Percentiles rank a stretch among this genome's conserved stretches.
Conservation (phyloP, 495 filamentous ascomycete genomes). For the Polyplosphaeria fusca region DNA sequence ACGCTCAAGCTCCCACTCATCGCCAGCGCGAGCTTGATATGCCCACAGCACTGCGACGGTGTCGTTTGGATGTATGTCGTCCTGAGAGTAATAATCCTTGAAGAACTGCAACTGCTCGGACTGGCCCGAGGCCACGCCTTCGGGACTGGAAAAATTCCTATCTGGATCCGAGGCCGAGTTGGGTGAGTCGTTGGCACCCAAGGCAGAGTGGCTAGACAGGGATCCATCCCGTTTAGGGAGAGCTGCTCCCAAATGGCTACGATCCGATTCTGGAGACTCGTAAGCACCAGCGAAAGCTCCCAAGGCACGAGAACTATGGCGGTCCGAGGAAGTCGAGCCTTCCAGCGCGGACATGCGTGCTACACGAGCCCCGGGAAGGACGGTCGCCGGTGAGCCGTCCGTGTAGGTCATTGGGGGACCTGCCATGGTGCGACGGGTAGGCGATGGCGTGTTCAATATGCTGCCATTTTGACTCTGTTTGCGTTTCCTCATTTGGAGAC, state of each 20-base stretch:
- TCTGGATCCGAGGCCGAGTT: conserved; percentile 57
- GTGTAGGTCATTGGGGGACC: conserved; percentile 38
- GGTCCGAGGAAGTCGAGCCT: conserved; percentile 39
- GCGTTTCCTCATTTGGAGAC: conserved; percentile 51
- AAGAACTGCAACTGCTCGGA: conserved; percentile 93
- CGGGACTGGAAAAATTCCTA: conserved; percentile 76
- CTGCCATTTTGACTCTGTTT: conserved; percentile 59
- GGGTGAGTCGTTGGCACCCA: conserved; percentile 71
- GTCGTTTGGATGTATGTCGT: conserved; percentile 90
- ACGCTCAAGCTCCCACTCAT: conserved; percentile 90
- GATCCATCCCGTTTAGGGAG: conserved; percentile 80
- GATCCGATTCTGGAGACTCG: conserved; percentile 73
- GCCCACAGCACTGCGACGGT: conserved; percentile 93
- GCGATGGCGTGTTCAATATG: conserved; percentile 83
- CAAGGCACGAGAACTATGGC: conserved; percentile 16
- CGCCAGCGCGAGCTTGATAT: conserved; percentile 86
- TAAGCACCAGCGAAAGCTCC: conserved; percentile 57
- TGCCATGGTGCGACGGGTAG: conserved; percentile 56
- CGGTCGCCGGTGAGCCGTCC: conserved; percentile 48
- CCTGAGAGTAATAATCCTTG: conserved; percentile 97
- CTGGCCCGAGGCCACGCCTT: conserved; percentile 78
- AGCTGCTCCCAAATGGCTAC: conserved; percentile 50
- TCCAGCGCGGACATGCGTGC: conserved; percentile 95
- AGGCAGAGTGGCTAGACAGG: conserved; percentile 78
- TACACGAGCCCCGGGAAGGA: conserved; percentile 83